These are phyloP conservation scores for Dichotomocladium elegans DNA, from an alignment of 371 early-diverging fungal species.

Conservation along the genomic window DNA sequence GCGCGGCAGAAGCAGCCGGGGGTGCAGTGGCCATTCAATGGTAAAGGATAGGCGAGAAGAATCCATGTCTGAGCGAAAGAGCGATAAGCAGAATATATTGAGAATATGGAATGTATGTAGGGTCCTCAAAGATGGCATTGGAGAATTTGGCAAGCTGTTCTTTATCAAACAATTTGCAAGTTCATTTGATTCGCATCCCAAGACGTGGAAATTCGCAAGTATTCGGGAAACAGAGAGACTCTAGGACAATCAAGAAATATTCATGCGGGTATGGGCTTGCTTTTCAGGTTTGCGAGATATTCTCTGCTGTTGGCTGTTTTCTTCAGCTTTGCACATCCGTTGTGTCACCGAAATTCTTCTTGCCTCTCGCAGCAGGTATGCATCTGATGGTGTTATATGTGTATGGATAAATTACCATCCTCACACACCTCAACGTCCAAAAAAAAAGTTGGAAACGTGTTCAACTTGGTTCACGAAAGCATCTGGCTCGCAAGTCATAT, in stretches of 20 bases:
- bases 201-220: constrained; percentile 68
- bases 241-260: not conserved
- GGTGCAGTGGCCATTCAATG: constrained; percentile 73
- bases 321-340: constrained; percentile 60
- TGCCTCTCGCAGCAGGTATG: constrained; percentile 58
- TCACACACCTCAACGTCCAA: not conserved
- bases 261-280: not conserved
- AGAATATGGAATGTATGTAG: constrained; percentile 11
- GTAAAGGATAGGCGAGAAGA: no score
- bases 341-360: constrained; percentile 48
- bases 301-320: constrained; percentile 52
- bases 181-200: constrained; percentile 71
- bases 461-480: constrained; percentile 60
- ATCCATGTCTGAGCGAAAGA: not conserved
- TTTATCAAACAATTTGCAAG: constrained; percentile 69
- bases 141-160: constrained; percentile 70
- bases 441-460: constrained; percentile 48
- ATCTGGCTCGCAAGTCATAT: constrained; percentile 72
- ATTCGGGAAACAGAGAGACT: not conserved
- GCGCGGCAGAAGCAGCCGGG: constrained; percentile 52
- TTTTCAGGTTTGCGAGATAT: constrained; percentile 44
- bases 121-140: constrained; percentile 70
- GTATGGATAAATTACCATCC: not conserved
- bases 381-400: no score
- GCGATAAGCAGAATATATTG: not conserved